Conservation (phyloP, 2,329 filamentous ascomycete species). For the Claviceps capensis region DNA sequence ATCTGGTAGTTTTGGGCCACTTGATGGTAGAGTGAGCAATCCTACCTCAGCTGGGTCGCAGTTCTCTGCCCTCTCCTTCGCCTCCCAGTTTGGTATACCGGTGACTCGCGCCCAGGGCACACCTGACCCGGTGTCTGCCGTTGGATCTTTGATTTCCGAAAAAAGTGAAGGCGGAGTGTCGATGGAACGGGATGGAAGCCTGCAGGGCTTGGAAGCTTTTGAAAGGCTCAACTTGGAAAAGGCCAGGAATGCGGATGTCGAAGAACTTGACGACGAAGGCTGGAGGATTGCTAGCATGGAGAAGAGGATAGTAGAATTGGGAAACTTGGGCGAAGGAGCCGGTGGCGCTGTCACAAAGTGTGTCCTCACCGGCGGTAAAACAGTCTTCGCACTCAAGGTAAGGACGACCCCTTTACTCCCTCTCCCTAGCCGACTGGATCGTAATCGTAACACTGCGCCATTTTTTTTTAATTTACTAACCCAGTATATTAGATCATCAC, state of each 20-base stretch:
- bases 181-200: slow-evolving; percentile 74
- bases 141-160: slow-evolving; percentile 73
- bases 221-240: slow-evolving; percentile 73
- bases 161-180: slow-evolving; percentile 58
- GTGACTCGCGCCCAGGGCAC: slow-evolving; percentile 51
- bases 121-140: slow-evolving; percentile 77
- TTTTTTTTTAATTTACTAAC: slow-evolving; percentile 10
- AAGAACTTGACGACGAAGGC: slow-evolving; percentile 86
- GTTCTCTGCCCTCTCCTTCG: slow-evolving; percentile 72
- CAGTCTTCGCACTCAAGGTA: slow-evolving; percentile 92
- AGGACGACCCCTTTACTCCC: background rate
- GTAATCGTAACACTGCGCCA: background rate
- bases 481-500: slow-evolving; percentile 67
- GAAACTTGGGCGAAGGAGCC: slow-evolving; percentile 84
- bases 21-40: slow-evolving; percentile 64
- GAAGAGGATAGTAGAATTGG: slow-evolving; percentile 75
- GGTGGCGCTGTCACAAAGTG: slow-evolving; percentile 91
- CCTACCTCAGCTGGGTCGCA: slow-evolving; percentile 80
- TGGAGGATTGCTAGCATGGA: slow-evolving; percentile 90
- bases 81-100: slow-evolving; percentile 56
- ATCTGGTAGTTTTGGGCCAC: slow-evolving; percentile 67
- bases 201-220: slow-evolving; percentile 63
- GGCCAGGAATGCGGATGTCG: slow-evolving; percentile 74
- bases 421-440: background rate
- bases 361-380: slow-evolving; percentile 80